Percentiles rank a stretch among this genome's conserved stretches.
phyloP scores from a whole-genome alignment of 1,139 yeast genomes.

The Candida smagusa region DNA sequence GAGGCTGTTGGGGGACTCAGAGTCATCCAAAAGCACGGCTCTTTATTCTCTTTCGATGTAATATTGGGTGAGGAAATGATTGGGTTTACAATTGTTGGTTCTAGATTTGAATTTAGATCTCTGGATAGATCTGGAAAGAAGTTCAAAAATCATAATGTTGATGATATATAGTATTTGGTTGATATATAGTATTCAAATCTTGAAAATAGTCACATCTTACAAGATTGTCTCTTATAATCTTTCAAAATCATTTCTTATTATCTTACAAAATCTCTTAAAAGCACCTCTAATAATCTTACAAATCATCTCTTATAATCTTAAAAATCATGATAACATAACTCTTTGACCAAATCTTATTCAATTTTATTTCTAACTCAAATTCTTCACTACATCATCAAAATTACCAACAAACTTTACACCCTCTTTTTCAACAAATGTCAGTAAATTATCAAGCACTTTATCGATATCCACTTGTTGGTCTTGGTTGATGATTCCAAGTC shows the following conservation, averaged over 20 bases:
- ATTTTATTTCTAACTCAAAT: slow-evolving; percentile 16
- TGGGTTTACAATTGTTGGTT: slow-evolving; percentile 72
- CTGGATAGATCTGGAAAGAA: slow-evolving; percentile 83
- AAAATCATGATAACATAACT: no score
- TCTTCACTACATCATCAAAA: slow-evolving; percentile 27
- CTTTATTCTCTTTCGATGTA: slow-evolving; percentile 55
- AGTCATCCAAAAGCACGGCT: slow-evolving; percentile 58
- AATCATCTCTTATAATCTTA: no score
- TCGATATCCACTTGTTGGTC: slow-evolving; percentile 16
- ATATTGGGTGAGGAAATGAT: slow-evolving; percentile 36
- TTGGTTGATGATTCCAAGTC: slow-evolving; percentile 10
- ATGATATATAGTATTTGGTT: slow-evolving; percentile 56
- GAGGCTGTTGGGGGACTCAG: slow-evolving; percentile 51
- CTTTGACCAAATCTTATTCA: background rate
- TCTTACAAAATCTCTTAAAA: no score
- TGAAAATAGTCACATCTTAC: no score
- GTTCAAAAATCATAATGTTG: slow-evolving; percentile 75
- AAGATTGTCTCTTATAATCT: no score
- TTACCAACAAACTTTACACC: slow-evolving; percentile 23
- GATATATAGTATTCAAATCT: no score
- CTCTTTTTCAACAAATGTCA: slow-evolving; percentile 23
- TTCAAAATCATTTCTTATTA: no score
- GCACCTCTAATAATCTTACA: no score
- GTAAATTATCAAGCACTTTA: slow-evolving; percentile 24
- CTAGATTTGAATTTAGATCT: slow-evolving; percentile 71